Base-by-base conservation (phyloP, 2,329 filamentous ascomycete genomes). In the Claviceps sorghi region DNA sequence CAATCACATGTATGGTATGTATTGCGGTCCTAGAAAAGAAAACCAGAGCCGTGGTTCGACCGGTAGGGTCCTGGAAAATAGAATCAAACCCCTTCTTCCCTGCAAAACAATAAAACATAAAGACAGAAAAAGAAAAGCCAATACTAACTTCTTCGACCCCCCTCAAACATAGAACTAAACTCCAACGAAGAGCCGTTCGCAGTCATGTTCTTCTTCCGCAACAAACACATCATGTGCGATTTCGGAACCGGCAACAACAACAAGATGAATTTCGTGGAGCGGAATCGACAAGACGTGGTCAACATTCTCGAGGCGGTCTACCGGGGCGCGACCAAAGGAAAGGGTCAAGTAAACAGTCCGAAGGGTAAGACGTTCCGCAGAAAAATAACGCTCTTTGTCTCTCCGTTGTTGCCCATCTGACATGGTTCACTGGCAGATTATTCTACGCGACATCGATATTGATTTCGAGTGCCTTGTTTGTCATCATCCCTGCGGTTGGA, bases 141-240 rank as follows among this genome's bases (percentile, higher is more conserved):
- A 21, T 8, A 30, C 42, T 51, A 46, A 46, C 17, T 9, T 4
- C 1, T 10, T 6, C 21, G 2, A 17, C 8, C 22, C 17, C 7
- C 3, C n/a, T n/a, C n/a, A n/a, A 15, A 34, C 10, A 11, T 26
- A 55, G 54, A 55, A 48, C 26, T 55, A 15, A 55, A 54, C 17
- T 49, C 54, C 21, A 55, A 50, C 38, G 54, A 55, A 21, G 87
- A 98, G 65, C 83, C 89, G 0, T 88, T 90, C 72, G 95, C 93
- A 3, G 83, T 97, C 69, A 96, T 96, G 86, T 95, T 76, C 75
- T 95, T 95, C 77, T 95, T 90, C 75, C 82, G 91, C 56, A 98
- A 98, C 68, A 98, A 98, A 68, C 89, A 96, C 71, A 97, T 97
- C 82, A 95, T 94, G 86, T 88, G 86, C 67, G 91, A 97, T 79